Evolutionary conservation across 768 basidiomycete species (phyloP).

Genomic region (Hygrocybe coccinea): DNA sequence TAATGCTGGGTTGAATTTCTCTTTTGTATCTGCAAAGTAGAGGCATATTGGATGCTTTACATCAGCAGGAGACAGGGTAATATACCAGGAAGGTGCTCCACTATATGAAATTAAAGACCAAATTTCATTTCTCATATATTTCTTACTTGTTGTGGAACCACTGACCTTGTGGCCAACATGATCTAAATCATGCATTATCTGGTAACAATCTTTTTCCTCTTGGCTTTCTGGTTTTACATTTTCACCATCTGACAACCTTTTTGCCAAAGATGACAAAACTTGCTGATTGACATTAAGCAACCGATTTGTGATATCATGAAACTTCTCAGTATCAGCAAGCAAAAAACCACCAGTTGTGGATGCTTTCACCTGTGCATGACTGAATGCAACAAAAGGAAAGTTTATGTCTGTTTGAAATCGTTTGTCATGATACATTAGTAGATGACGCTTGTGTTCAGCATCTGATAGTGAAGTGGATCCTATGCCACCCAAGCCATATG

Average conservation of each 20-base stretch:
- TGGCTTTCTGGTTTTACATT: conserved; percentile 12
- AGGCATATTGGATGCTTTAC: no score
- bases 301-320: conserved; percentile 11
- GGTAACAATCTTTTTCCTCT: conserved; percentile 18
- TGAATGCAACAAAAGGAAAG: conserved; percentile 38
- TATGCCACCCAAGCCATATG: conserved; percentile 36
- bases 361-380: conserved; percentile 33
- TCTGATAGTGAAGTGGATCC: conserved; percentile 21
- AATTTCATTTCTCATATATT: no score
- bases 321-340: conserved; percentile 14
- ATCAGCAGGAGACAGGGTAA: conserved; percentile 8
- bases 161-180: conserved; percentile 14
- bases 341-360: background rate
- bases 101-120: background rate
- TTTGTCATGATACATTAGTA: conserved; percentile 38
- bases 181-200: conserved; percentile 19
- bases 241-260: background rate
- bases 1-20: conserved; percentile 18
- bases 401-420: no score
- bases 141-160: conserved; percentile 17
- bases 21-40: conserved; percentile 28
- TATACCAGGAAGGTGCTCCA: background rate
- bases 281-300: conserved; percentile 12
- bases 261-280: conserved; percentile 11
- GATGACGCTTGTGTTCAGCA: conserved; percentile 19